These are phyloP conservation scores for Arctostaphylos glauca DNA, from an alignment of 148 eudicot genomes.

Conservation along the genomic window DNA sequence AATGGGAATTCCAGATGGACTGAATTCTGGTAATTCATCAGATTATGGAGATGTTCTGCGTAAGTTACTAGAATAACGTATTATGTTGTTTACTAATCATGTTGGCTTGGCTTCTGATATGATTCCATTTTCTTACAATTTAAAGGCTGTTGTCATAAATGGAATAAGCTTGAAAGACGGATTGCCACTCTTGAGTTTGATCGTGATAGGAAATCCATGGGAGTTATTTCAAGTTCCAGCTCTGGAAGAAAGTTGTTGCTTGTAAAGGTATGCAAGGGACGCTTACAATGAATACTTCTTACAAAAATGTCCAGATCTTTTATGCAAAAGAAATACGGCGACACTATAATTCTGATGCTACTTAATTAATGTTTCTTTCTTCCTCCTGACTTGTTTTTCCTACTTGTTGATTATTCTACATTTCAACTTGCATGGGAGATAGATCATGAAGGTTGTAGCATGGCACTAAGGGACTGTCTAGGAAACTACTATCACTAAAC, in stretches of 20 bases:
- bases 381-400: too few relatives aligned
- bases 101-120: conserved; percentile 10
- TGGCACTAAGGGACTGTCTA: too few relatives aligned
- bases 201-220: conserved; percentile 83
- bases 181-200: conserved; percentile 85
- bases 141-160: conserved; percentile 55
- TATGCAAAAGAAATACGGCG: too few relatives aligned
- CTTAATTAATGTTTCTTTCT: too few relatives aligned
- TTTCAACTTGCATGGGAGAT: too few relatives aligned
- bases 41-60: conserved; percentile 38
- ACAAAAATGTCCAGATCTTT: too few relatives aligned
- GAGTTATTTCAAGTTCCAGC: conserved; percentile 55
- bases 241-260: conserved; percentile 59
- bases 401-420: too few relatives aligned
- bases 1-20: conserved; percentile 65
- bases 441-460: too few relatives aligned
- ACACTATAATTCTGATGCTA: too few relatives aligned
- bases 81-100: background rate
- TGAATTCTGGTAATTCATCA: conserved; percentile 32
- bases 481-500: too few relatives aligned
- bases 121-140: conserved; percentile 12
- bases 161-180: conserved; percentile 47
- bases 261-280: conserved; percentile 48
- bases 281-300: too few relatives aligned
- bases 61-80: conserved; percentile 22